phyloP scores from a whole-genome alignment of 805 yeast genomes.

The Wickerhamomyces canadensis region DNA sequence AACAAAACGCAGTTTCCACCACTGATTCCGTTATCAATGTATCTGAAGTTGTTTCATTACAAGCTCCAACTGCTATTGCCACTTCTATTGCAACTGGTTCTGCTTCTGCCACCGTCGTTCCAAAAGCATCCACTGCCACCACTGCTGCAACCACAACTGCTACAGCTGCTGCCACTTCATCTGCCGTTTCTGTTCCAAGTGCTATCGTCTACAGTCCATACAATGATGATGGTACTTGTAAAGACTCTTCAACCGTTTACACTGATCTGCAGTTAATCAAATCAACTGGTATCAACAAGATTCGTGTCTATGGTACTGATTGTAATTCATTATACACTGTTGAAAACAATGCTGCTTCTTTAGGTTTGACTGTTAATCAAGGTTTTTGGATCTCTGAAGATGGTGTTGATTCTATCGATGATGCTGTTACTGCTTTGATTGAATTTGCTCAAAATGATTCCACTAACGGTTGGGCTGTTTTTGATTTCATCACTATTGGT shows the following conservation, averaged over 20 bases:
- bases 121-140: slow-evolving; percentile 15
- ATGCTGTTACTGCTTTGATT: slow-evolving; percentile 48
- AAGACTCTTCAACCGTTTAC: slow-evolving; percentile 45
- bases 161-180: slow-evolving; percentile 20
- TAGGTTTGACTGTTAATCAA: slow-evolving; percentile 75
- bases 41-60: too few relatives aligned
- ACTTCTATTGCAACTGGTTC: slow-evolving; percentile 27
- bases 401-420: slow-evolving; percentile 70
- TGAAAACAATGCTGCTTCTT: slow-evolving; percentile 47
- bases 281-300: slow-evolving; percentile 53
- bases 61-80: slow-evolving; percentile 29
- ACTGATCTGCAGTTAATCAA: slow-evolving; percentile 55
- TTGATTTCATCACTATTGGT: slow-evolving; percentile 76
- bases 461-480: slow-evolving; percentile 63
- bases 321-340: slow-evolving; percentile 66
- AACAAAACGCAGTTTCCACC: too few relatives aligned
- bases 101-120: slow-evolving; percentile 23
- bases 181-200: slow-evolving; percentile 37
- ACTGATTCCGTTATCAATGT: too few relatives aligned
- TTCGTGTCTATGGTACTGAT: slow-evolving; percentile 85
- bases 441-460: slow-evolving; percentile 31
- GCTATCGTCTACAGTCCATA: slow-evolving; percentile 79
- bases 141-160: slow-evolving; percentile 20
- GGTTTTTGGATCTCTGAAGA: slow-evolving; percentile 72
- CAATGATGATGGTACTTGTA: slow-evolving; percentile 62